Evolutionary conservation across 2,329 filamentous ascomycete species (phyloP), one percentile per base, ranked within the genome.

Genomic region (Fusarium algeriense): DNA sequence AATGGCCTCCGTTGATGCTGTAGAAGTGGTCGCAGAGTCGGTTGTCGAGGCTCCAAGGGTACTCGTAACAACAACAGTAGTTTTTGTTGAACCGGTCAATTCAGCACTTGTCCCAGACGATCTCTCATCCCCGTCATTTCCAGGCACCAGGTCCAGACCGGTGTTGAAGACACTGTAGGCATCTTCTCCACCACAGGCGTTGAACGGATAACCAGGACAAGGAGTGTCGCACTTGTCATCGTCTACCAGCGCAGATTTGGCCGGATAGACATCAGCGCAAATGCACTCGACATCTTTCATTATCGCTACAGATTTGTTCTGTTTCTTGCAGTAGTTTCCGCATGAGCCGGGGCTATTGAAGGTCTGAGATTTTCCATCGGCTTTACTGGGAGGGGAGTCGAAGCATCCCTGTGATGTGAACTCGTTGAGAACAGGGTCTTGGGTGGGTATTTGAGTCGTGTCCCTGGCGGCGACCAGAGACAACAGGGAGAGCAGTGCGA

Each of bases 361-460:
- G 6, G 5, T 14, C n/a, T 11, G 5, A 32, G 12, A 35, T 12
- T 5, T n/a, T 7, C 11, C 17, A 12, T n/a, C 15, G 6, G 4
- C 10, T 3, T 43, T 17, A 6, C 44, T 49, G n/a, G 72, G 41
- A 20, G 65, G 64, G 26, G 61, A 41, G 19, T 35, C 45, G 46
- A 58, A 75, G 44, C 73, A 75, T 28, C 73, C 73, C 12, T 73
- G 69, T 3, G 70, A 43, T 9, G 64, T 73, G 20, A 38, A 6
- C 12, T 54, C 0, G 12, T 43, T 20, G 7, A 56, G 1, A 2
- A 38, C 4, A 6, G 71, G 41, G 2, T 15, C 11, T 13, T 28
- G 13, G 5, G 26, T 34, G 17, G 71, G 71, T 3, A 5, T 1
- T 87, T 88, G 79, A 88, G 12, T 0, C 11, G 30, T 13, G 1